Percentiles rank a stretch among this genome's conserved stretches.
These are phyloP conservation scores for Lipomyces yamanashiensis DNA, from an alignment of 805 yeast genomes.

Conservation along the genomic window DNA sequence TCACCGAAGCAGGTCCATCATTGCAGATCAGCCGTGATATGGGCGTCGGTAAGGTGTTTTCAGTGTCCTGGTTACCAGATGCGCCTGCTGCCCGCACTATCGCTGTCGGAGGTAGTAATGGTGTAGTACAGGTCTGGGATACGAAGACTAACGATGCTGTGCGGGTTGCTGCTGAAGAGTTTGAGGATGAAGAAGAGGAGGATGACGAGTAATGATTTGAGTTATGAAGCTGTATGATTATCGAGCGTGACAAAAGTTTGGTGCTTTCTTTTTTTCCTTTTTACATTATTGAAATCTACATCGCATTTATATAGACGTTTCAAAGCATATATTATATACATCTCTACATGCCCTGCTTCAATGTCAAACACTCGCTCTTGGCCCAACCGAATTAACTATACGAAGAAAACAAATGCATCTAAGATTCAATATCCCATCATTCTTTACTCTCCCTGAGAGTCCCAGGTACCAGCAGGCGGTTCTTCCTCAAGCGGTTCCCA, in stretches of 20 bases:
- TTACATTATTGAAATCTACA: not conserved
- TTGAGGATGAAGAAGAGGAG: slow-evolving; percentile 60
- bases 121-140: slow-evolving; percentile 92
- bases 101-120: slow-evolving; percentile 83
- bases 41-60: slow-evolving; percentile 90
- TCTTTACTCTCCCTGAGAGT: slow-evolving; percentile 47
- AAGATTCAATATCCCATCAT: slow-evolving; percentile 17
- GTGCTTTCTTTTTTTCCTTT: not conserved
- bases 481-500: slow-evolving; percentile 85
- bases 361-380: no score
- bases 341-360: no score
- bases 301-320: no score
- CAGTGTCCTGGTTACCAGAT: slow-evolving; percentile 84
- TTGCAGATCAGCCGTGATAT: slow-evolving; percentile 91
- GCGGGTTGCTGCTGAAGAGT: slow-evolving; percentile 66
- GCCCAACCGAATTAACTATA: no score
- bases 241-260: not conserved
- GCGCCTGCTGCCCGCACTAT: slow-evolving; percentile 73
- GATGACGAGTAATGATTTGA: slow-evolving; percentile 45
- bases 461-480: slow-evolving; percentile 85
- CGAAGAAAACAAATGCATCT: no score
- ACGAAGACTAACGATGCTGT: slow-evolving; percentile 80
- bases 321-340: no score
- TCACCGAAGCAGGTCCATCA: slow-evolving; percentile 65
- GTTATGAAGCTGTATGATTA: not conserved